Percentiles rank a stretch among this genome's conserved stretches.
These are phyloP conservation scores for Vinca major DNA, from an alignment of 305 asterid genomes.

Conservation along the genomic window DNA sequence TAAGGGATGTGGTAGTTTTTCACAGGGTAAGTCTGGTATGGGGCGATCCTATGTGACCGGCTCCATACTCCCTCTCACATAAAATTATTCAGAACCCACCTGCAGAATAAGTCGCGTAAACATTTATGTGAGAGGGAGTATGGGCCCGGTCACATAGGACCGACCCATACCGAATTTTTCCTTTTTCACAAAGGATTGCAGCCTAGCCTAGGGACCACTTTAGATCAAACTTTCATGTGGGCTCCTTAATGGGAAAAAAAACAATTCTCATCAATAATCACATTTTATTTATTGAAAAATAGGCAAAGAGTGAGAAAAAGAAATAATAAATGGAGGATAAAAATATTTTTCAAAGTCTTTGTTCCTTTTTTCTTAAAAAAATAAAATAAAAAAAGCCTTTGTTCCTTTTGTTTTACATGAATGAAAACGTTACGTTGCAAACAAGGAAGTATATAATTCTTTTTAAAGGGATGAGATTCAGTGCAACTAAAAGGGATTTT, in stretches of 20 bases:
- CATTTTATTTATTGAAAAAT: not conserved
- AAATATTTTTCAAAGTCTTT: not conserved
- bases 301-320: not conserved
- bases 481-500: not conserved
- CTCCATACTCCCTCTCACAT: no score
- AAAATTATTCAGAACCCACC: no score
- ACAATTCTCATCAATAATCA: constrained; percentile 3
- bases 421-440: constrained; percentile 7
- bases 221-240: not conserved
- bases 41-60: no score
- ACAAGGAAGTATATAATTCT: constrained; percentile 1
- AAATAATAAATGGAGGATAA: not conserved
- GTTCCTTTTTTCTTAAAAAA: no score
- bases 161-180: no score
- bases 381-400: no score
- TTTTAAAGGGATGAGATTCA: not conserved
- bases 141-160: no score
- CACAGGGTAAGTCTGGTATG: no score
- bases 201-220: constrained; percentile 3
- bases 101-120: no score
- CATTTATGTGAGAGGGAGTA: no score
- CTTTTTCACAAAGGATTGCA: not conserved
- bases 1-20: not conserved
- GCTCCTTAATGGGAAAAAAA: not conserved
- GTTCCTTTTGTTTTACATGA: constrained; percentile 10